Evolutionary conservation across 2,329 filamentous ascomycete genomes (phyloP).

Genomic region (Aspergillus pseudoterreus): DNA sequence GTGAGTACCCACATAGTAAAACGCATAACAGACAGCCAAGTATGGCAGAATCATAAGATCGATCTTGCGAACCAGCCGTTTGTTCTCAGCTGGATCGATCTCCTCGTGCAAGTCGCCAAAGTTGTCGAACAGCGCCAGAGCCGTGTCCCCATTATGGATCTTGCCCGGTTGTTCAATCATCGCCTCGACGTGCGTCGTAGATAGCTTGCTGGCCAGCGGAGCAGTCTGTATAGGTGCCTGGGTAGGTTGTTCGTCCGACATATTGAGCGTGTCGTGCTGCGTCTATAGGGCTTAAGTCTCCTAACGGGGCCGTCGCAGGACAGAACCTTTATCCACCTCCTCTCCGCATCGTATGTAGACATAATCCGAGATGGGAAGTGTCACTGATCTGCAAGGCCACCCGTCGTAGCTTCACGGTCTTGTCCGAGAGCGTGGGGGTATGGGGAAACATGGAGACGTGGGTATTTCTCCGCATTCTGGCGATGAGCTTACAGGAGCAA

Average conservation of each 20-base stretch:
- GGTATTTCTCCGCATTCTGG: constrained; percentile 2
- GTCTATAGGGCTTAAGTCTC: too few relatives aligned
- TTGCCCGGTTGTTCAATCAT: background rate
- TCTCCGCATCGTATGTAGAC: too few relatives aligned
- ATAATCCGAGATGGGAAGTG: background rate
- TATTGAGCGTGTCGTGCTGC: too few relatives aligned
- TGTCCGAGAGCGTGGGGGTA: constrained; percentile 3
- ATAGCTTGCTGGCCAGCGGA: background rate
- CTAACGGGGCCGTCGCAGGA: too few relatives aligned
- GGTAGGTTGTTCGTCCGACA: background rate
- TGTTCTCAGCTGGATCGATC: too few relatives aligned
- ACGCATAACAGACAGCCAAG: too few relatives aligned
- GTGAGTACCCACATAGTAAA: too few relatives aligned
- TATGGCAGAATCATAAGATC: too few relatives aligned
- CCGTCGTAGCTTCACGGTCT: background rate
- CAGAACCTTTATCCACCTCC: too few relatives aligned
- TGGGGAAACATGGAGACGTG: background rate
- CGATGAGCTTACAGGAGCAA: background rate
- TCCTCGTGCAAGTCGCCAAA: background rate
- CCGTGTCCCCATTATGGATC: background rate
- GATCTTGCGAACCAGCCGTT: too few relatives aligned
- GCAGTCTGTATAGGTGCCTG: background rate
- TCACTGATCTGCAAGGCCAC: background rate
- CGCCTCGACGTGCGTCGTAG: background rate
- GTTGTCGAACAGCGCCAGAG: background rate